phyloP scores from a whole-genome alignment of 345 rosid genomes.

The Linum usitatissimum region DNA sequence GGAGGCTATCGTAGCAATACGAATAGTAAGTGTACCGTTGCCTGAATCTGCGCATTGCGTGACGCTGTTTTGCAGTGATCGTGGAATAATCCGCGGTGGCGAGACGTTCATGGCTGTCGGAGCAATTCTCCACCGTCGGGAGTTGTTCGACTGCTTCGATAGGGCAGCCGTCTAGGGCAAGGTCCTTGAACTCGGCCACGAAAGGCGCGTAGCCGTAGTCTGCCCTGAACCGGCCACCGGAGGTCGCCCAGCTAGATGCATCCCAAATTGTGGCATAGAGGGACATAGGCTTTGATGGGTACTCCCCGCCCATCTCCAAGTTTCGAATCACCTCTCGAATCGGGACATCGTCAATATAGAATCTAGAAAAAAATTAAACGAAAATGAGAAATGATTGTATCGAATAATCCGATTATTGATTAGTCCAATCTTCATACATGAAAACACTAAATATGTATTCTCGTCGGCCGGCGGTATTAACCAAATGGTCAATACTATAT shows the following conservation, averaged over 20 bases:
- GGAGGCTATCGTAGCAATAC: conserved; percentile 56
- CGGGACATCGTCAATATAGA: conserved; percentile 78
- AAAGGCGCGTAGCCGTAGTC: conserved; percentile 73
- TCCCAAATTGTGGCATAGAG: conserved; percentile 97
- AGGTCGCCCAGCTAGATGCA: conserved; percentile 85
- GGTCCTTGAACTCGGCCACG: conserved; percentile 49
- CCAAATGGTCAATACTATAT: no score
- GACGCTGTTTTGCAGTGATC: conserved; percentile 30
- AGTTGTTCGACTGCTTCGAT: conserved; percentile 48
- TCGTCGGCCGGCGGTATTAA: no score
- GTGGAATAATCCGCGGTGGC: conserved; percentile 29
- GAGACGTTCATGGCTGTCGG: conserved; percentile 22
- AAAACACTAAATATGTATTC: no score
- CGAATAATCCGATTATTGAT: no score
- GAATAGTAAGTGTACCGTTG: conserved; percentile 79
- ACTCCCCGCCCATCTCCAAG: conserved; percentile 66
- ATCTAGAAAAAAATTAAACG: conserved; percentile 27
- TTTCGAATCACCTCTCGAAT: conserved; percentile 59
- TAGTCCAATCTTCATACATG: no score
- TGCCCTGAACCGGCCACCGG: conserved; percentile 65
- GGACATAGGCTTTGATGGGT: conserved; percentile 81
- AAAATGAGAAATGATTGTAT: not conserved
- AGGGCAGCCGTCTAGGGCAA: conserved; percentile 61
- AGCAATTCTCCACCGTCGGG: conserved; percentile 24
- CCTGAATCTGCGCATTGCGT: conserved; percentile 58